Conservation (phyloP, 352 stramenopile genomes). For the Phytophthora multivora region DNA sequence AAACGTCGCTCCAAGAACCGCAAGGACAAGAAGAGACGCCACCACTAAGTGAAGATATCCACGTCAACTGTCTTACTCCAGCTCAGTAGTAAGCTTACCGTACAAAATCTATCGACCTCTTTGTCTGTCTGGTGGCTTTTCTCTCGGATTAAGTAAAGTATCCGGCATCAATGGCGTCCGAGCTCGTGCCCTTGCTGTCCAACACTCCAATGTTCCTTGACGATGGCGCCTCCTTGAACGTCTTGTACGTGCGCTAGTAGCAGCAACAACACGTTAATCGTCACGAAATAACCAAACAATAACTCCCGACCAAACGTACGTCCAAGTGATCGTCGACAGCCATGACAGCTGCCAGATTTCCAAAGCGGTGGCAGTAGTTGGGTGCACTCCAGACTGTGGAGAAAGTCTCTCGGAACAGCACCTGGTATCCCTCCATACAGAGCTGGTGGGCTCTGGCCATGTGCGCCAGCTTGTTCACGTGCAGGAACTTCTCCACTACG, state of each 20-base stretch:
- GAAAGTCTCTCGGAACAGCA: conserved; percentile 77
- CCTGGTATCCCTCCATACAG: conserved; percentile 86
- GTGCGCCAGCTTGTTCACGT: conserved; percentile 79
- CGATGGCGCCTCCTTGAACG: conserved; percentile 77
- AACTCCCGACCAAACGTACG: conserved; percentile 26
- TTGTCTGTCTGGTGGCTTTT: conserved; percentile 11
- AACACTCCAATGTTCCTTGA: conserved; percentile 72
- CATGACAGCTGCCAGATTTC: conserved; percentile 78
- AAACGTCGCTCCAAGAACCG: conserved; percentile 74
- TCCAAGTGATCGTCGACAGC: conserved; percentile 65
- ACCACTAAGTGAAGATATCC: conserved; percentile 38
- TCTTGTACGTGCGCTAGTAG: conserved; percentile 80
- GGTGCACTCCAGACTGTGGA: conserved; percentile 86
- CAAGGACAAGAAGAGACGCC: conserved; percentile 80
- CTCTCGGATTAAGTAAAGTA: conserved; percentile 76
- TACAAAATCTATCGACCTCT: conserved; percentile 42
- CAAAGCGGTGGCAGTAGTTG: conserved; percentile 90
- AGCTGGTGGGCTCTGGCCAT: conserved; percentile 87
- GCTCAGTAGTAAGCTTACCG: conserved; percentile 28
- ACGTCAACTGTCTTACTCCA: conserved; percentile 23
- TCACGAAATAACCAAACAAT: neutral
- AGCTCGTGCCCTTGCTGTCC: conserved; percentile 70
- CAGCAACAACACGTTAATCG: conserved; percentile 8
- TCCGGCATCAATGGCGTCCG: conserved; percentile 81
- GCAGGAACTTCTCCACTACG: conserved; percentile 84